Percentiles rank a stretch among this genome's conserved stretches.
Evolutionary conservation across 345 rosid genomes (phyloP).

Genomic region (Mercurialis annua): DNA sequence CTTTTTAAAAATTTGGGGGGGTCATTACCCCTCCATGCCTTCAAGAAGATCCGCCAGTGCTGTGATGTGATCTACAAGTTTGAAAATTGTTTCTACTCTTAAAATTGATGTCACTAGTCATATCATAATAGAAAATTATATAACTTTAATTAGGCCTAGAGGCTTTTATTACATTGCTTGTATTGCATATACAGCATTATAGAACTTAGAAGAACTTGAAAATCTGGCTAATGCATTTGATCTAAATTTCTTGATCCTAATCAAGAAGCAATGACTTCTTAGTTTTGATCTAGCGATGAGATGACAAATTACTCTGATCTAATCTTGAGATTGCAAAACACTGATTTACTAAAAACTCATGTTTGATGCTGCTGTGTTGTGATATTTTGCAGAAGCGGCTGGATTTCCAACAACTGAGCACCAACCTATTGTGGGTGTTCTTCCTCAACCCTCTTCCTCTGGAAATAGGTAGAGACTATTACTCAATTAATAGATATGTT

Average conservation of each 20-base stretch:
- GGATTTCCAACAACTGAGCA: conserved; percentile 53
- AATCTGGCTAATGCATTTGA: background rate
- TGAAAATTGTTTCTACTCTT: background rate
- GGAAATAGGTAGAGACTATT: conserved; percentile 57
- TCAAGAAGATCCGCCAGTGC: too few relatives aligned
- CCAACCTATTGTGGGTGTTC: conserved; percentile 70
- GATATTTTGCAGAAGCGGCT: conserved; percentile 51
- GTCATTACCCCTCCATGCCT: too few relatives aligned
- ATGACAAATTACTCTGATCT: background rate
- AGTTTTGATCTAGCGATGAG: background rate
- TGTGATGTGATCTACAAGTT: background rate
- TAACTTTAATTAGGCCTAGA: background rate
- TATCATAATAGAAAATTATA: background rate
- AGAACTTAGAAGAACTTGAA: background rate
- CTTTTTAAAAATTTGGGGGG: too few relatives aligned
- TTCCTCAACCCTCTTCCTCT: conserved; percentile 65
- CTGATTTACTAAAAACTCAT: conserved; percentile 7
- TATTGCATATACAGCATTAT: background rate
- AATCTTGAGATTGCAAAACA: background rate
- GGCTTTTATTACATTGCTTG: background rate
- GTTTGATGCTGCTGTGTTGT: conserved; percentile 22
- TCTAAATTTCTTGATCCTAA: background rate
- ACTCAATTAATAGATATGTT: conserved; percentile 5
- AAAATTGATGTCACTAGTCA: background rate
- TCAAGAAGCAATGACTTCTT: background rate